Base-by-base conservation (phyloP, 2,329 filamentous ascomycete genomes). In the Xylaria sp. region DNA sequence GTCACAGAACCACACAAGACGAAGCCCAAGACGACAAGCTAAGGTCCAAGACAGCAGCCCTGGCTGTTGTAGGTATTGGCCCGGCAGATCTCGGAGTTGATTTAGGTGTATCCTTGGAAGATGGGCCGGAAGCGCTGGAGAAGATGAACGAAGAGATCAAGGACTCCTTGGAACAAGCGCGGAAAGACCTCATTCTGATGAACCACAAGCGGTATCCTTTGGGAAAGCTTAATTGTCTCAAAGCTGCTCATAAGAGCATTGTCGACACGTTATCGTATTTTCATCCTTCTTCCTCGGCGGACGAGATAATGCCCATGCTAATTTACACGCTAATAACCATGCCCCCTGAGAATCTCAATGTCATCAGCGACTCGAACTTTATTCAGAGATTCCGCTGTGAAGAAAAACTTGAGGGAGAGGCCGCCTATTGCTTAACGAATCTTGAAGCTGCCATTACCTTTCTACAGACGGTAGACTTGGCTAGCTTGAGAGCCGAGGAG, bases 241-340 rank as follows among this genome's bases (percentile, higher is more conserved):
- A 94, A 73, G 90, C 91, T 48, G 93, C 94, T 2, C 96, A 98
- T 80, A 97, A 97, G 83, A 92, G 91, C 72, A 98, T 99, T 72
- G 96, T 99, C 58, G 95, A 98, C 79, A 94, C 94, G 1, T 80
- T 91, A 58, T 86, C 88, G 3, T 85, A 89, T 74, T 90, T 91
- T 69, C 89, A 90, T 70, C 89, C 88, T 20, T 90, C 94, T 0
- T 97, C 96, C 0, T 98, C 96, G 0, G 96, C 96, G 2, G 96
- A 99, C 78, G 96, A 98, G 81, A 97, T 99, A 64, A 90, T 99
- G 79, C 96, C 96, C 0, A 97, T 97, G 80, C 87, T 99, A 71
- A 99, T 99, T 70, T 99, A 97, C 82, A 93, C 94, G 0, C 87
- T 99, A 69, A 97, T 99, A 78, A 98, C 94, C 2, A 91, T 94